A percentile compares a stretch with the other conserved stretches of the same genome.
Evolutionary conservation across 2,329 filamentous ascomycete species (phyloP).

Genomic region (Hymenoscyphus fructigenus): DNA sequence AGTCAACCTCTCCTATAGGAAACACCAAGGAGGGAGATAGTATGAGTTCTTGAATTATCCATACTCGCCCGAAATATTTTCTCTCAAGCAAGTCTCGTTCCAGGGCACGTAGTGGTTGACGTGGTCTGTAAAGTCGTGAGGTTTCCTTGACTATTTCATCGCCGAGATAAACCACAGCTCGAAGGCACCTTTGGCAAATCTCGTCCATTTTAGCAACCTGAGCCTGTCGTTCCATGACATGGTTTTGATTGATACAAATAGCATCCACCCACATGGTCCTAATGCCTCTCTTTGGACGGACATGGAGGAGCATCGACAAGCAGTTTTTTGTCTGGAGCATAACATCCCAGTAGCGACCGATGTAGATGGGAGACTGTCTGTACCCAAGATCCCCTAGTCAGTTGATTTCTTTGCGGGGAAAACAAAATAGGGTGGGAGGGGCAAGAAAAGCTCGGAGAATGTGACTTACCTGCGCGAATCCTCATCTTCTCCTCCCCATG

Average conservation of each 20-base stretch:
- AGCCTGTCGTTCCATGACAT: slow-evolving; percentile 18
- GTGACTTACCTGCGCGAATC: slow-evolving; percentile 20
- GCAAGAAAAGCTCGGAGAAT: not conserved
- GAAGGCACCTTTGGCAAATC: slow-evolving; percentile 13
- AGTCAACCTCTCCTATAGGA: not conserved
- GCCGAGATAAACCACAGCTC: not conserved
- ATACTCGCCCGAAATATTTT: not conserved
- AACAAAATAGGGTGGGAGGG: no score
- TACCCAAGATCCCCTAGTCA: no score
- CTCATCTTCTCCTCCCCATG: slow-evolving; percentile 34
- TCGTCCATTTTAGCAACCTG: slow-evolving; percentile 31
- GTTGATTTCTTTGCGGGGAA: no score
- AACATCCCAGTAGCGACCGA: slow-evolving; percentile 34
- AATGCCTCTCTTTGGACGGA: slow-evolving; percentile 17
- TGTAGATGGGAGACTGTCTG: slow-evolving; percentile 24
- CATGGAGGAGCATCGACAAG: slow-evolving; percentile 26
- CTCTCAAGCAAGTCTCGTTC: not conserved
- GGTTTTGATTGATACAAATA: slow-evolving; percentile 29
- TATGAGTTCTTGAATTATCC: slow-evolving; percentile 1
- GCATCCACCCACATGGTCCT: slow-evolving; percentile 13
- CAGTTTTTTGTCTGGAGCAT: slow-evolving; percentile 35
- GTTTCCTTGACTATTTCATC: not conserved
- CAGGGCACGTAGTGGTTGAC: not conserved
- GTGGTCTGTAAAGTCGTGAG: not conserved
- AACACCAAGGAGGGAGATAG: not conserved